phyloP scores from a whole-genome alignment of 805 yeast genomes.

The Pichia heedii region DNA sequence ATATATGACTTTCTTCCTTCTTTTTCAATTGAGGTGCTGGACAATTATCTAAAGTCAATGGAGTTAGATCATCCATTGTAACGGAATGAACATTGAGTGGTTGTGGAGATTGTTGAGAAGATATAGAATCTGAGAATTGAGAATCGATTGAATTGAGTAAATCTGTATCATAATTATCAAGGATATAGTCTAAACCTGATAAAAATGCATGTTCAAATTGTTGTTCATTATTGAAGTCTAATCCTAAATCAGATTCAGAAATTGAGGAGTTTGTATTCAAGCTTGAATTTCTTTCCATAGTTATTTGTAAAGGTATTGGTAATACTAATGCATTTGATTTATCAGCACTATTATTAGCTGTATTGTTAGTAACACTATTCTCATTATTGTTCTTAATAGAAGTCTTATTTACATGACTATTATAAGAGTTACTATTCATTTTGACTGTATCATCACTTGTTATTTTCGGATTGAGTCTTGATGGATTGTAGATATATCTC shows the following conservation, averaged over 20 bases:
- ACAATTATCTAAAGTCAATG: not conserved
- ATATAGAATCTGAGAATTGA: not conserved
- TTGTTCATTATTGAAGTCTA: slow-evolving; percentile 18
- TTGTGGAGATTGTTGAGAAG: not conserved
- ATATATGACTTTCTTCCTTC: slow-evolving; percentile 44
- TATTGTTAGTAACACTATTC: not conserved
- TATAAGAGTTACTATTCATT: too few species aligned
- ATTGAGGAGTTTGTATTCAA: not conserved
- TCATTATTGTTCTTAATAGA: not conserved
- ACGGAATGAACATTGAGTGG: not conserved
- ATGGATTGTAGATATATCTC: not conserved
- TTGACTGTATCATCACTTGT: not conserved
- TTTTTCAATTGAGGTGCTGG: slow-evolving; percentile 6
- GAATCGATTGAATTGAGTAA: slow-evolving; percentile 2
- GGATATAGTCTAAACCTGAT: slow-evolving; percentile 25
- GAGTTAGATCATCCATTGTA: not conserved
- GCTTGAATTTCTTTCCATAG: not conserved
- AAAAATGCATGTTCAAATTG: slow-evolving; percentile 25
- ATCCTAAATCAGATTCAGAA: slow-evolving; percentile 4
- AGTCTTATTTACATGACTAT: not conserved
- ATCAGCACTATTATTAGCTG: not conserved
- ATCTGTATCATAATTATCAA: slow-evolving; percentile 13
- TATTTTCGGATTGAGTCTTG: not conserved
- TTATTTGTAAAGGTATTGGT: not conserved
- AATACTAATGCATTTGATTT: too few species aligned